Evolutionary conservation across 345 rosid genomes (phyloP).

Genomic region (Erysimum cheiranthoides): DNA sequence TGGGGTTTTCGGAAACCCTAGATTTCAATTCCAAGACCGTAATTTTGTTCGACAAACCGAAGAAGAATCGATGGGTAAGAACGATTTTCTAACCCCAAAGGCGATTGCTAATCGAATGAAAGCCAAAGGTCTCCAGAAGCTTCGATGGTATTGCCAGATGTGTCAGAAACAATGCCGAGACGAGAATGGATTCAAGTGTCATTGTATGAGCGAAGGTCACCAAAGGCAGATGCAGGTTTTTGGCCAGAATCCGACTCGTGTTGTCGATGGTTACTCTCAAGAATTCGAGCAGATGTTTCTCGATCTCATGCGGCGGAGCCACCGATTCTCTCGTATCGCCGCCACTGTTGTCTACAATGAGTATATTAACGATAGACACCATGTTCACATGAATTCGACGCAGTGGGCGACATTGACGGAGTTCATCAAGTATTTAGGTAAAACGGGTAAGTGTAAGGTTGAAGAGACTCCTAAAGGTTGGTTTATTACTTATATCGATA

Average conservation of each 20-base stretch:
- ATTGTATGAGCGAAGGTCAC: slow-evolving; percentile 96
- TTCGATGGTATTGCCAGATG: slow-evolving; percentile 99
- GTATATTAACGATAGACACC: slow-evolving; percentile 86
- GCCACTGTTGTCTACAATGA: slow-evolving; percentile 97
- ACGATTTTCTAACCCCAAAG: slow-evolving; percentile 88
- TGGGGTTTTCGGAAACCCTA: background rate
- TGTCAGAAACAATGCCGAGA: slow-evolving; percentile 97
- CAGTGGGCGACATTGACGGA: slow-evolving; percentile 93
- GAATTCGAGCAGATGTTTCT: slow-evolving; percentile 80
- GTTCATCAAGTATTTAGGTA: slow-evolving; percentile 81
- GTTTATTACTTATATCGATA: slow-evolving; percentile 90
- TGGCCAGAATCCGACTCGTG: slow-evolving; percentile 77
- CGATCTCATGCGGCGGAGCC: slow-evolving; percentile 82
- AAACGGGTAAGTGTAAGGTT: slow-evolving; percentile 88
- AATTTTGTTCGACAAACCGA: background rate
- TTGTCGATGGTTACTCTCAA: slow-evolving; percentile 87
- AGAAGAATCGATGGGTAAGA: slow-evolving; percentile 68
- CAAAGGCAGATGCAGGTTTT: slow-evolving; percentile 96
- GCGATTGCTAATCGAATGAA: slow-evolving; percentile 91
- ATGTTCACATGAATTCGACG: slow-evolving; percentile 93
- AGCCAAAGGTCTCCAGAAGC: slow-evolving; percentile 96
- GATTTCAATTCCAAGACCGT: background rate
- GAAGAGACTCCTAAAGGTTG: slow-evolving; percentile 98
- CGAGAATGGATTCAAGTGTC: slow-evolving; percentile 99
- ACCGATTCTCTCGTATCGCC: slow-evolving; percentile 87